Conservation (phyloP, 2,329 filamentous ascomycete genomes). For the Fusarium fujikuroi region DNA sequence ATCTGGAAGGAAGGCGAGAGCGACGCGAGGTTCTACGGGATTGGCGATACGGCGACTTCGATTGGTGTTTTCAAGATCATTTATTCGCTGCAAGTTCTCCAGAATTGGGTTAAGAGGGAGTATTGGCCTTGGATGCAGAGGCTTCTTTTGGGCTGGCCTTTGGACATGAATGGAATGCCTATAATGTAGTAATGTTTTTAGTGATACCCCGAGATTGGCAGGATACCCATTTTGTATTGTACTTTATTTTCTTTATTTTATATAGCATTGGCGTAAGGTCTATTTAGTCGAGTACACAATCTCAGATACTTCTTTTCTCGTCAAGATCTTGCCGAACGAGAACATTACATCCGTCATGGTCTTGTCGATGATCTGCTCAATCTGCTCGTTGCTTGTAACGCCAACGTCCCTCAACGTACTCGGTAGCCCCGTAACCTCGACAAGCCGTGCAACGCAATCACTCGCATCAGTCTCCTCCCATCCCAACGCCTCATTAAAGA, state of each 20-base stretch:
- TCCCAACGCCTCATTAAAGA: constrained; percentile 8
- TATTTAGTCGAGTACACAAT: constrained; percentile 17
- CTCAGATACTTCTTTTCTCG: constrained; percentile 3
- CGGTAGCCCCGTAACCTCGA: not conserved
- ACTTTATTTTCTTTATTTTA: not conserved
- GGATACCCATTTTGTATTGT: not conserved
- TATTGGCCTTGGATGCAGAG: constrained; percentile 9
- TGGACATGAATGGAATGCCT: not conserved
- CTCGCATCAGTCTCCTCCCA: constrained; percentile 12
- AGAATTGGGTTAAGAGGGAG: not conserved
- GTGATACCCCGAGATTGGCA: not conserved
- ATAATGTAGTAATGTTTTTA: not conserved
- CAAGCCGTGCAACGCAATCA: not conserved
- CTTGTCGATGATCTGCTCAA: constrained; percentile 19
- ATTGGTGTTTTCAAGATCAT: constrained; percentile 7
- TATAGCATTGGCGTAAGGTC: rapidly evolving
- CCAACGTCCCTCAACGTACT: not conserved
- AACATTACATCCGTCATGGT: constrained; percentile 28
- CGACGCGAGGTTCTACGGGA: not conserved
- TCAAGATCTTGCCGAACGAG: constrained; percentile 4
- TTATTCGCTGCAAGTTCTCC: not conserved
- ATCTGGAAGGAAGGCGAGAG: not conserved
- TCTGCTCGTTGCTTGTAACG: not conserved
- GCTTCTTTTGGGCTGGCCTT: not conserved
- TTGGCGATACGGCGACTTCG: constrained; percentile 1